These are phyloP conservation scores for Podochytrium sp. DNA, from an alignment of 192 early-diverging fungal species.

Conservation along the genomic window DNA sequence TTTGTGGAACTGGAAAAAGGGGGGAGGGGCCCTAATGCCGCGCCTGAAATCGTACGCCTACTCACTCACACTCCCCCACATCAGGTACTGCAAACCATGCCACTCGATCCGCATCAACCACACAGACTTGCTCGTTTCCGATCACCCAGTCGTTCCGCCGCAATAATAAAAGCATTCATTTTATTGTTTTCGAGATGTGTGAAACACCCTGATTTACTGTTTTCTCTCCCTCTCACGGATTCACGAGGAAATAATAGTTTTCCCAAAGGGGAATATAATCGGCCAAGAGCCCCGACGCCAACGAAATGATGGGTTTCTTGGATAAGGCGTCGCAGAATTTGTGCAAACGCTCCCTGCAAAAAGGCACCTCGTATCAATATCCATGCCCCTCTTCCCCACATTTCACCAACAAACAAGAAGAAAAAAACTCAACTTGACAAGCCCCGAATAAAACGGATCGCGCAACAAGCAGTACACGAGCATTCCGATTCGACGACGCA, in stretches of 20 bases:
- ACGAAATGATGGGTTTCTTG: slow-evolving; percentile 27
- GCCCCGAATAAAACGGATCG: slow-evolving; percentile 80
- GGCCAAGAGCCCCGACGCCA: slow-evolving; percentile 17
- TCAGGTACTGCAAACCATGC: no score
- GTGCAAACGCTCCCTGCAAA: background rate
- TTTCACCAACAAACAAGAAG: background rate
- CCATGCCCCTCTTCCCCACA: no score
- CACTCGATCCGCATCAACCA: no score
- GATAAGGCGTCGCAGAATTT: slow-evolving; percentile 16
- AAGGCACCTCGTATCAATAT: no score
- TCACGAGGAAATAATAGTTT: slow-evolving; percentile 22
- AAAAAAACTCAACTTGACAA: slow-evolving; percentile 66
- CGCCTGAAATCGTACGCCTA: no score
- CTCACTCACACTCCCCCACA: no score
- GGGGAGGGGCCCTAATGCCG: no score
- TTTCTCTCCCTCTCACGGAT: slow-evolving; percentile 2
- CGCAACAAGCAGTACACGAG: slow-evolving; percentile 84
- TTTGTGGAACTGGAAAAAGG: background rate
- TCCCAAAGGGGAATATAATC: slow-evolving; percentile 38
- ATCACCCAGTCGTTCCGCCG: no score
- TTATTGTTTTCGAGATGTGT: no score
- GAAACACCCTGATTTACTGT: no score
- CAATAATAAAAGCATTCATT: no score
- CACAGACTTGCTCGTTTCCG: no score
- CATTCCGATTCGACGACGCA: slow-evolving; percentile 70